Conservation (phyloP, 148 eudicot genomes). For the Rhododendron vialii region DNA sequence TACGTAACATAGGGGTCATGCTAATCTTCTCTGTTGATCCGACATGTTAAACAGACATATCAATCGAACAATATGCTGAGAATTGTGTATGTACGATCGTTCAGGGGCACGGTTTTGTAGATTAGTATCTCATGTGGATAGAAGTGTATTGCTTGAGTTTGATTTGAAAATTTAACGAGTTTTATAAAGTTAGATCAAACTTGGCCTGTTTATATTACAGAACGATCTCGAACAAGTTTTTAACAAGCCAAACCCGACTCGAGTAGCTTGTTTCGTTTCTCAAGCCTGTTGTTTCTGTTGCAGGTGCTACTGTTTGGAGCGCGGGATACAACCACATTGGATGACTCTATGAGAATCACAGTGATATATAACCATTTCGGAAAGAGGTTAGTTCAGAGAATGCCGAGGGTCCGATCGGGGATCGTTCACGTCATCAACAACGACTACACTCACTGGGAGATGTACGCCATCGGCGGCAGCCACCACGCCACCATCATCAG, state of each 20-base stretch:
- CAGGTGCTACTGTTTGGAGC: conserved; percentile 58
- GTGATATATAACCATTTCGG: conserved; percentile 55
- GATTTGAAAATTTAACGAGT: not conserved
- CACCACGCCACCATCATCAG: conserved; percentile 39
- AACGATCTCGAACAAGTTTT: not conserved
- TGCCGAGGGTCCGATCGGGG: conserved; percentile 49
- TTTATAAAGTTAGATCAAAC: not conserved
- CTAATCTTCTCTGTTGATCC: no score
- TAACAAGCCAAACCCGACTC: not conserved
- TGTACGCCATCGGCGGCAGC: conserved; percentile 63
- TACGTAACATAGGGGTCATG: not conserved
- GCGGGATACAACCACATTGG: not conserved
- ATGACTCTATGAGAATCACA: conserved; percentile 37
- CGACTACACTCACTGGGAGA: conserved; percentile 55
- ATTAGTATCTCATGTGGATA: no score
- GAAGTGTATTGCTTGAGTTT: not conserved
- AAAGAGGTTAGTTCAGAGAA: conserved; percentile 47
- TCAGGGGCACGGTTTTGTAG: no score
- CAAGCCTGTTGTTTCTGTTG: not conserved
- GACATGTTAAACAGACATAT: no score
- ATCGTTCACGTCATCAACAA: conserved; percentile 49
- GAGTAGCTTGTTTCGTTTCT: not conserved
- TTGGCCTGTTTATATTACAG: not conserved
- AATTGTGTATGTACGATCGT: no score
- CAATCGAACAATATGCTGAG: no score